These are phyloP conservation scores for Drechmeria coniospora DNA, from an alignment of 2,329 filamentous ascomycete species.

Conservation along the genomic window DNA sequence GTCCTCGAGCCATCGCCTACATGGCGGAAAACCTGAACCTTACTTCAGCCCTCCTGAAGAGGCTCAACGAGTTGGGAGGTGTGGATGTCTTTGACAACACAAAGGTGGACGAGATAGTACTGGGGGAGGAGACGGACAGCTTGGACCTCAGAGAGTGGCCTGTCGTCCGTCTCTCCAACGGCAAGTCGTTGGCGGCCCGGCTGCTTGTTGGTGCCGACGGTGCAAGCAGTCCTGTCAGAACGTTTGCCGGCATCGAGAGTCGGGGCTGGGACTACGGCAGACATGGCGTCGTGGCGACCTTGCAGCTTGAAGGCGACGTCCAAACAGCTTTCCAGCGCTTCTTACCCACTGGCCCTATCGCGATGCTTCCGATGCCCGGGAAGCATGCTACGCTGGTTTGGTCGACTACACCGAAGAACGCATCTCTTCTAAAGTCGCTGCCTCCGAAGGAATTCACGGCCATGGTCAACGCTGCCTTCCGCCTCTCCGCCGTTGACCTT, in stretches of 20 bases:
- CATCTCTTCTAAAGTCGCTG: slow-evolving; percentile 64
- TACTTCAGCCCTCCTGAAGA: slow-evolving; percentile 58
- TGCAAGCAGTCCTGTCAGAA: slow-evolving; percentile 81
- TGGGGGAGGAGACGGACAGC: slow-evolving; percentile 53
- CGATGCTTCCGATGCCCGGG: slow-evolving; percentile 77
- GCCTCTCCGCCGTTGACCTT: slow-evolving; percentile 64
- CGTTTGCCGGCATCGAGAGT: slow-evolving; percentile 73
- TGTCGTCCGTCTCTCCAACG: slow-evolving; percentile 56
- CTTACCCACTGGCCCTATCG: slow-evolving; percentile 79
- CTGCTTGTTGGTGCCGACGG: slow-evolving; percentile 88
- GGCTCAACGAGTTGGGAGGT: slow-evolving; percentile 52
- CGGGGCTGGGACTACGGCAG: slow-evolving; percentile 88
- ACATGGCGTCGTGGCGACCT: slow-evolving; percentile 80
- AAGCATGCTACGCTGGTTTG: slow-evolving; percentile 78
- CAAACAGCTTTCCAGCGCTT: slow-evolving; percentile 92
- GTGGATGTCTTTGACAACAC: slow-evolving; percentile 62
- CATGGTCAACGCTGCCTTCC: slow-evolving; percentile 88
- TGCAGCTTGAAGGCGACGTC: slow-evolving; percentile 50
- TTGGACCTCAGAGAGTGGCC: slow-evolving; percentile 80
- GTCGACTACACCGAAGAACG: slow-evolving; percentile 76
- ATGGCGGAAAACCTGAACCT: slow-evolving; percentile 95
- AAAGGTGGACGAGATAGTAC: slow-evolving; percentile 62
- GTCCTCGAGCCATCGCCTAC: slow-evolving; percentile 55
- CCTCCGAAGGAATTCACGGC: slow-evolving; percentile 58
- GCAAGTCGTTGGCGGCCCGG: slow-evolving; percentile 57